Conservation (phyloP, 2,329 filamentous ascomycete genomes). For the Cytospora piceicola region DNA sequence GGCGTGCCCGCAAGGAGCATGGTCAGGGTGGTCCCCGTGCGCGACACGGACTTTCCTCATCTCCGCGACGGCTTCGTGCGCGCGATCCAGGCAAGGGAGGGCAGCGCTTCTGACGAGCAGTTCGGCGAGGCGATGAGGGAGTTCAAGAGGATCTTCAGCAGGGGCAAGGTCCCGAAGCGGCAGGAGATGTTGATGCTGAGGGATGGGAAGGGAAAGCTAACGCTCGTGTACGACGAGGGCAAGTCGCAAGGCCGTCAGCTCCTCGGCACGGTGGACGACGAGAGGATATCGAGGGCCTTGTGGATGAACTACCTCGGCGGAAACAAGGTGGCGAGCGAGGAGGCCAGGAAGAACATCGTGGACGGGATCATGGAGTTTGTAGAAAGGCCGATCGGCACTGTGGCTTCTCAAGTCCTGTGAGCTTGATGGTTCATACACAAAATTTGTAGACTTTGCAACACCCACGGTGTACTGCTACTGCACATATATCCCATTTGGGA, state of each 20-base stretch:
- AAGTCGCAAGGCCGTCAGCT: conserved; percentile 50
- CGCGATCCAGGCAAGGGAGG: conserved; percentile 72
- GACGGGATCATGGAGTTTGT: conserved; percentile 88
- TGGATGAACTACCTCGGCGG: conserved; percentile 93
- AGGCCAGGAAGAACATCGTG: conserved; percentile 78
- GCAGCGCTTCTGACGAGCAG: conserved; percentile 67
- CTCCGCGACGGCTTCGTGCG: conserved; percentile 89
- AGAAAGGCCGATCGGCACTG: conserved; percentile 83
- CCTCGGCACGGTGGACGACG: conserved; percentile 75
- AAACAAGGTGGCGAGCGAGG: conserved; percentile 82
- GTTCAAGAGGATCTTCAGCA: conserved; percentile 82
- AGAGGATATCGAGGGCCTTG: conserved; percentile 77
- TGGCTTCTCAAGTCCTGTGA: conserved; percentile 74
- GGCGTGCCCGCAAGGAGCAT: conserved; percentile 71
- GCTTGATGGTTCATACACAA: conserved; percentile 26
- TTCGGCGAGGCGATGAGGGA: conserved; percentile 76
- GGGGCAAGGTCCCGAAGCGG: conserved; percentile 78
- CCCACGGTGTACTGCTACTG: not conserved
- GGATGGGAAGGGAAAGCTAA: conserved; percentile 66
- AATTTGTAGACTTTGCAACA: conserved; percentile 34
- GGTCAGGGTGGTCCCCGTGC: conserved; percentile 84
- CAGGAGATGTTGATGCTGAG: conserved; percentile 76
- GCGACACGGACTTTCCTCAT: conserved; percentile 93
- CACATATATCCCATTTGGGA: not conserved
- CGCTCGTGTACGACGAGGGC: conserved; percentile 67